Percentiles rank a stretch among this genome's conserved stretches.
These are phyloP conservation scores for Cryphonectria radicalis DNA, from an alignment of 2,329 filamentous ascomycete genomes.

Conservation along the genomic window DNA sequence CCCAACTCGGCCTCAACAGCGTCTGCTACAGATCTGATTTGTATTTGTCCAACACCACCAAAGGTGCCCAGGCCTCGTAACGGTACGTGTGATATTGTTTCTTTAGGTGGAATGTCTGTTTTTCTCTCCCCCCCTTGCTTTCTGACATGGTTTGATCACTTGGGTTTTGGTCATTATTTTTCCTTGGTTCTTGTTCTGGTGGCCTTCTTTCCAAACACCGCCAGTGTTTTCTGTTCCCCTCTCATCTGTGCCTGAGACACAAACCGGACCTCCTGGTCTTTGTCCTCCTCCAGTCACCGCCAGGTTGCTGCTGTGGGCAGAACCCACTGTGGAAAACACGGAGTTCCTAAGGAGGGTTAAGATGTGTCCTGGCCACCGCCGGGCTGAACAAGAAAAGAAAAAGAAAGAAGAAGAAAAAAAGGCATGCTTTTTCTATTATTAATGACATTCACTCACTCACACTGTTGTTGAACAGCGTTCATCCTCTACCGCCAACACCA, in stretches of 20 bases:
- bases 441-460: conserved; percentile 24
- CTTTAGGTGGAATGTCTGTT: conserved; percentile 21
- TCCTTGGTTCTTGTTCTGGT: neutral
- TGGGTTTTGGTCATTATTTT: conserved; percentile 11
- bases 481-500: conserved; percentile 96
- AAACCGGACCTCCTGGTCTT: conserved; percentile 27
- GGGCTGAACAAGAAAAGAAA: neutral
- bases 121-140: conserved; percentile 13
- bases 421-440: neutral
- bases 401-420: neutral
- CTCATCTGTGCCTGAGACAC: conserved; percentile 30
- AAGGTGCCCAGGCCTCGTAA: conserved; percentile 64
- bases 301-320: conserved; percentile 10
- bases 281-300: conserved; percentile 26
- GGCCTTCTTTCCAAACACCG: conserved; percentile 1
- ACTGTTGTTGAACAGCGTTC: conserved; percentile 70
- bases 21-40: conserved; percentile 51
- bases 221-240: conserved; percentile 14
- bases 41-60: conserved; percentile 59
- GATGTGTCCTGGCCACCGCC: neutral
- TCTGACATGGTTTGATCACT: conserved; percentile 4
- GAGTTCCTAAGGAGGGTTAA: neutral
- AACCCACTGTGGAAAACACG: conserved; percentile 5
- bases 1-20: conserved; percentile 30
- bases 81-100: conserved; percentile 48